phyloP scores from a whole-genome alignment of 352 stramenopile genomes.

The Phytopythium boreale region DNA sequence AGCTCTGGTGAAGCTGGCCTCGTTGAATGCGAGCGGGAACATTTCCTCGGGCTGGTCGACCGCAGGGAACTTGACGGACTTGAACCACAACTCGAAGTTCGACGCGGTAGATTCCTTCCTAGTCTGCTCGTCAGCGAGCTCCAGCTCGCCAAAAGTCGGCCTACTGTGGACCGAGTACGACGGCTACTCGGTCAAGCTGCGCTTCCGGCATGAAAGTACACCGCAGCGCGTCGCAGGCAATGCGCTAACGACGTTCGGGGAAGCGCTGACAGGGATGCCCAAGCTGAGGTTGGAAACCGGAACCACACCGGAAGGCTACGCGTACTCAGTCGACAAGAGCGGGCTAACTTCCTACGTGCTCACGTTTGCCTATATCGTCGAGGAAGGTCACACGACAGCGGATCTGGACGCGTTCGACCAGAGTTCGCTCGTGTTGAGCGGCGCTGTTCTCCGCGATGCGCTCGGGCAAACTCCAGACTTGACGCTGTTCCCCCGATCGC shows the following conservation, averaged over 20 bases:
- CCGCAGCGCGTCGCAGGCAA: slow-evolving; percentile 15
- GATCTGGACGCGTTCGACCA: slow-evolving; percentile 40
- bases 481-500: slow-evolving; percentile 39
- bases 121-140: slow-evolving; percentile 31
- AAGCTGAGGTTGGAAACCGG: slow-evolving; percentile 42
- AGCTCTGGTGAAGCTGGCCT: slow-evolving; percentile 22
- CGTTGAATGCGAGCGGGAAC: slow-evolving; percentile 11
- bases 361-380: slow-evolving; percentile 53
- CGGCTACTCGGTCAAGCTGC: slow-evolving; percentile 59
- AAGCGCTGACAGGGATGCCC: slow-evolving; percentile 33
- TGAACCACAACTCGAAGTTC: slow-evolving; percentile 57
- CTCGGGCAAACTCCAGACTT: slow-evolving; percentile 46
- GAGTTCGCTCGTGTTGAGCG: slow-evolving; percentile 45
- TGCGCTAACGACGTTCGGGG: slow-evolving; percentile 24
- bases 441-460: slow-evolving; percentile 34
- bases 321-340: slow-evolving; percentile 51
- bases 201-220: slow-evolving; percentile 40
- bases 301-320: slow-evolving; percentile 31
- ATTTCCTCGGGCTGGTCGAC: slow-evolving; percentile 26
- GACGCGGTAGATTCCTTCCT: slow-evolving; percentile 36
- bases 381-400: slow-evolving; percentile 24
- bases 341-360: slow-evolving; percentile 33
- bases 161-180: slow-evolving; percentile 77
- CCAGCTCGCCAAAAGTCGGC: slow-evolving; percentile 18
- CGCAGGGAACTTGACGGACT: slow-evolving; percentile 9